Evolutionary conservation across 1,284 basidiomycete genomes (phyloP), one percentile per base, ranked within the genome.

Genomic region (Boletus hoseneyae): DNA sequence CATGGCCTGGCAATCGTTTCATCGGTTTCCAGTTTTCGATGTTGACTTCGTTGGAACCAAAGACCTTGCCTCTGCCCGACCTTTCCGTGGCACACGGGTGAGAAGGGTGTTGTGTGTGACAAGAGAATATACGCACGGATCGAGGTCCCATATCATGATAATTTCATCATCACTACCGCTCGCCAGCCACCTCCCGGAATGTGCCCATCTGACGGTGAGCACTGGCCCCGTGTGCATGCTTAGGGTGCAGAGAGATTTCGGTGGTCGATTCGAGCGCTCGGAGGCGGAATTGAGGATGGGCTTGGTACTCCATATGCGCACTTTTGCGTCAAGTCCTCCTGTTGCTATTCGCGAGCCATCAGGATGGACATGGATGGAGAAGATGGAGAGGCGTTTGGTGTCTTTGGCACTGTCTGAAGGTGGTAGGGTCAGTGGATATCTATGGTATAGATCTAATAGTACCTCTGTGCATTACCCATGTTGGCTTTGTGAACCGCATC

Each of bases 11-110:
- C 3, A 99, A 73, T 38, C 95, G 80, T 55, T 93, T 91, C 60
- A 95, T 69, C 3, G 94, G 90, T 65, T 95, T 96, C 96, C 96
- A 99, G 32, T 89, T 91, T 70, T 99, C 97, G n/a, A 97, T 81
- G 65, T 96, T 97, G 54, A 93, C 81, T 64, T 96, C 93, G 59
- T 93, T 90, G 19, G 90, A 87, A 3, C 94, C 93, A 82, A 91
- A 97, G 3, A 94, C 84, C 65, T 88, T 89, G 15, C 93, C 91
- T 47, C 83, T 83, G 23, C 89, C 86, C 35, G 78, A 78, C 21
- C 90, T 93, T 47, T 48, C 33, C 30, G 42, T 32, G 39, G 16
- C 29, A 15, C 29, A 37, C 8, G 29, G 23, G 41, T 50, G 37
- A 48, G 36, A 27, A 34, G 23, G 12, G 3, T 9, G n/a, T 40